These are phyloP conservation scores for Talaromyces albobiverticillius DNA, from an alignment of 2,329 filamentous ascomycete genomes.

Conservation along the genomic window DNA sequence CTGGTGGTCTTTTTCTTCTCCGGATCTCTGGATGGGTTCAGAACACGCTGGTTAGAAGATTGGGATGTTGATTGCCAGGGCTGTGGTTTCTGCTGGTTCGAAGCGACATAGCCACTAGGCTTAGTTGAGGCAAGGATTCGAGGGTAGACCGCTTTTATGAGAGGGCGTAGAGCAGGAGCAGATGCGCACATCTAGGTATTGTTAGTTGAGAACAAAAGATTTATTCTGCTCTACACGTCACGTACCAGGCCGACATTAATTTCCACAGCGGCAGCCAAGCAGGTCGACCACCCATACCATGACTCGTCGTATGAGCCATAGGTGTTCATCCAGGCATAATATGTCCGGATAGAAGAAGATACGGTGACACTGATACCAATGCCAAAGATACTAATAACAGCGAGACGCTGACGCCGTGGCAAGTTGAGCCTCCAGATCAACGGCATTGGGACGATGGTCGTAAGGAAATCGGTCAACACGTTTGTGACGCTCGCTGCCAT, in stretches of 20 bases:
- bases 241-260: constrained; percentile 36
- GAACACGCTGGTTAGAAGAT: not conserved
- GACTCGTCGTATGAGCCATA: constrained; percentile 31
- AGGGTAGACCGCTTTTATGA: constrained; percentile 31
- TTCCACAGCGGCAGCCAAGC: constrained; percentile 30
- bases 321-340: constrained; percentile 33
- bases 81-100: not conserved
- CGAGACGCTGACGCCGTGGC: constrained; percentile 33
- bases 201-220: too few relatives aligned
- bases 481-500: constrained; percentile 37
- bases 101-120: too few relatives aligned
- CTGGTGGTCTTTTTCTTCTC: not conserved
- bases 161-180: constrained; percentile 34
- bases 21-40: not conserved
- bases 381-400: constrained; percentile 37
- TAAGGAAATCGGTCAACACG: constrained; percentile 35
- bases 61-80: not conserved
- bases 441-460: constrained; percentile 38
- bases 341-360: constrained; percentile 32
- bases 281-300: constrained; percentile 34
- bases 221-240: too few relatives aligned
- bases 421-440: constrained; percentile 40
- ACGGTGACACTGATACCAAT: constrained; percentile 36
- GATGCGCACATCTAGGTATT: constrained; percentile 35
- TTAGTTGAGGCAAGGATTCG: constrained; percentile 23